Conservation (phyloP, 164 flowering plant species). For the Sedum album region DNA sequence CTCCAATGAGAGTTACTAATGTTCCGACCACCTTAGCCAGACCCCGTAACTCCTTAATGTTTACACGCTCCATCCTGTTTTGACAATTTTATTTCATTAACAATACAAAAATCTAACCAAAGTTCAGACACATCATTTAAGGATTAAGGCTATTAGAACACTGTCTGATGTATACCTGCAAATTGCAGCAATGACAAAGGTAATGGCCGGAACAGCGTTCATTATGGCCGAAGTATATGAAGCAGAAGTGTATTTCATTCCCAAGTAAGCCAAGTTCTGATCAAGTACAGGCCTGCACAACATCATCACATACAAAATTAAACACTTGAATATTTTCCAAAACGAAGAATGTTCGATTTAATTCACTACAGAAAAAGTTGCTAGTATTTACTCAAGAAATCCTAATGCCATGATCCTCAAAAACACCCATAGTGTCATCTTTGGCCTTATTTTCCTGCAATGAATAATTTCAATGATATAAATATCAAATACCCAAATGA, state of each 20-base stretch:
- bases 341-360: too few relatives aligned
- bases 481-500: neutral
- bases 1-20: conserved; percentile 32
- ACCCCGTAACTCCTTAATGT: conserved; percentile 22
- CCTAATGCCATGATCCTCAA: conserved; percentile 30
- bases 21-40: conserved; percentile 41
- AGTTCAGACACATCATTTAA: neutral
- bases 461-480: neutral
- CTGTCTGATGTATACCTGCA: conserved; percentile 15
- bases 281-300: conserved; percentile 37
- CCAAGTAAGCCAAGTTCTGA: conserved; percentile 33
- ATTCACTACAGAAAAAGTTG: too few relatives aligned
- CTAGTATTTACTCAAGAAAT: conserved; percentile 31
- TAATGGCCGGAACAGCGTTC: conserved; percentile 39
- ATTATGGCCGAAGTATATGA: conserved; percentile 34
- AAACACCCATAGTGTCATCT: conserved; percentile 22
- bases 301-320: neutral
- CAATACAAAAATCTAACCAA: neutral
- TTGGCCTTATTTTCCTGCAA: conserved; percentile 21
- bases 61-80: conserved; percentile 30
- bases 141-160: neutral
- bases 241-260: conserved; percentile 39
- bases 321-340: neutral
- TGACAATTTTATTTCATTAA: neutral
- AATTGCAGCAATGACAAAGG: conserved; percentile 34